Evolutionary conservation across 1,284 basidiomycete genomes (phyloP), one percentile per base, ranked within the genome.

Genomic region (Ceratobasidium sp.): DNA sequence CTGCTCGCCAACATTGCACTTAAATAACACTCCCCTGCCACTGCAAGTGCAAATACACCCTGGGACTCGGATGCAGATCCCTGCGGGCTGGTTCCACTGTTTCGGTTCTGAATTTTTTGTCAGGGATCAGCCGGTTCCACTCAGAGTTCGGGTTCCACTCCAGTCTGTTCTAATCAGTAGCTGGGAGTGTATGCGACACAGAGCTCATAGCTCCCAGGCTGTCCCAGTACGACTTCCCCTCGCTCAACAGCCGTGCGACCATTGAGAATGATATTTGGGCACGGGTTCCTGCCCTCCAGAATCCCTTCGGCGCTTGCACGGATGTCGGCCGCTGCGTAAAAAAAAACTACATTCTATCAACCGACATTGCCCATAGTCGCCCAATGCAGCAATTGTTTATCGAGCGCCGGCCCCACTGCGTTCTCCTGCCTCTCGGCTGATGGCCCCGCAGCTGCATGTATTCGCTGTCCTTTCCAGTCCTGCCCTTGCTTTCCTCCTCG

Each of bases 261-360:
- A 13, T 40, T 8, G 17, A 8, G 8, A 40, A 60, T n/a, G 29
- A 12, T 43, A 32, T 45, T 58, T 58, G 38, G 27, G 56, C n/a
- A 32, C 15, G 20, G 12, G 17, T 32, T 43, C 43, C 57, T 60
- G 57, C 42, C 57, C 43, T 27, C 57, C 40, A 22, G 25, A 57
- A 57, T 57, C 57, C 54, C 54, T 27, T 31, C 54, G 54, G 54
- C 54, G 54, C 54, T 56, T 56, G 38, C 38, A 31, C 54, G 34
- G 54, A 4, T 7, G 57, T 60, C 57, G 31, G 47, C 57, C 60
- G 34, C 47, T 52, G 45, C 47, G 45, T 38, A 50, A 64, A 52
- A 64, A 52, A 43, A 31, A 27, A 29, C 40, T 40, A 52, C 47
- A 17, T 40, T 40, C 38, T 17, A 8, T 40, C 45, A 47, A 7